Base-by-base conservation (phyloP, 78 protist species). In the Dictyostelium intermedium region DNA sequence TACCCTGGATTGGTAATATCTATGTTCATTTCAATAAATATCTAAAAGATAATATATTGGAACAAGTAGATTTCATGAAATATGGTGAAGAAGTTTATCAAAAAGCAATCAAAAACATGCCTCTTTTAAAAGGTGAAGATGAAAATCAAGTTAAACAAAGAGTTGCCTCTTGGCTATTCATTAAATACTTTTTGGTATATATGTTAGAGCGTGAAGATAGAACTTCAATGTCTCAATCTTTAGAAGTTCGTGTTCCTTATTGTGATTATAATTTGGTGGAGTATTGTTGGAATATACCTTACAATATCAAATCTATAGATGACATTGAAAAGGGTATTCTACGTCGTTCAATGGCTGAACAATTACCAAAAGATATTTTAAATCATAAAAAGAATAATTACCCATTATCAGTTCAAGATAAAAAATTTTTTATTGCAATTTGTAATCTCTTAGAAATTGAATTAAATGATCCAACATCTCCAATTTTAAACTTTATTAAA, bases 121-220 rank as follows among this genome's bases (percentile, higher is more conserved):
- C 79, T 34, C 2, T 32, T 4, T 13, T 72, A 6, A 3, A 72
- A 34, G 79, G 79, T 34, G 79, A 72, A 34, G 39, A 72, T 34
- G 79, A 72, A 16, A 18, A 4, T 6, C 43, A 72, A 32, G 25
- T 16, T 11, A 72, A 72, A 34, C 43, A 32, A 72, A 72, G 79
- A 18, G 35, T 72, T 34, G 39, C 35, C 16, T 72, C 79, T 16
- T 72, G 37, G 25, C 16, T 72, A 16, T 72, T 72, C 6, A 72
- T 72, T 16, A 72, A 72, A 34, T 72, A 72, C 20, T 72, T 72
- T 32, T 35, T 72, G 5, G 25, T 32, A 0, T 72, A 72, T 72
- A 72, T 72, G 79, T 34, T 72, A 4, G 79, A 72, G 18, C 39
- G 79, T 34, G 79, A 72, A 34, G 79, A 72, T 72, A 72, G 79